These are phyloP conservation scores for Ilyonectria mors-panacis DNA, from an alignment of 2,329 filamentous ascomycete genomes.

Conservation along the genomic window DNA sequence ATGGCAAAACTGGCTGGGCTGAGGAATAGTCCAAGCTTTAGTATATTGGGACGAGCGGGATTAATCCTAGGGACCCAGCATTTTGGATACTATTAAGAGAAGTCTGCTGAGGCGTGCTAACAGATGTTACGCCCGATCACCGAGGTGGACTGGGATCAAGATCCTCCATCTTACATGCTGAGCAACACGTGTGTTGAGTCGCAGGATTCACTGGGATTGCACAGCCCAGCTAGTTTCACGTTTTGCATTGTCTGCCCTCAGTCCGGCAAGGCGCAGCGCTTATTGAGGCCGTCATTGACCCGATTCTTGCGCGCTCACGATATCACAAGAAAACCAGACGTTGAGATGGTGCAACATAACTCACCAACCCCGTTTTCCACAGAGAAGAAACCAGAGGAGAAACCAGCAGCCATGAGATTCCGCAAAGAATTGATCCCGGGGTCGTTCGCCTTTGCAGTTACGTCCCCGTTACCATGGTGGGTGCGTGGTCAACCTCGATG, in stretches of 20 bases:
- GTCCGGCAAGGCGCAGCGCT: no score
- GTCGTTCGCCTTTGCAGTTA: constrained; percentile 15
- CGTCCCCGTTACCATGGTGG: constrained; percentile 14
- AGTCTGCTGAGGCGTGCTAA: not conserved
- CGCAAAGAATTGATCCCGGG: not conserved
- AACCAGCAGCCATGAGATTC: not conserved
- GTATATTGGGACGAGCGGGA: no score
- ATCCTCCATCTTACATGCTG: not conserved
- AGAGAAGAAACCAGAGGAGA: not conserved
- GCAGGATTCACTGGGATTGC: not conserved
- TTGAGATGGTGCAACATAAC: no score
- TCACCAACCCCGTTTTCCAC: no score
- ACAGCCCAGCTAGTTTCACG: not conserved
- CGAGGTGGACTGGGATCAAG: not conserved
- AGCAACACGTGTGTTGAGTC: no score
- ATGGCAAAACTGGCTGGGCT: constrained; percentile 28
- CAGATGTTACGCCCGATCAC: not conserved
- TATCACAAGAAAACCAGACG: no score
- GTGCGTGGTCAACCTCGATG: constrained; percentile 15
- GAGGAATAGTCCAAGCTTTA: constrained; percentile 1
- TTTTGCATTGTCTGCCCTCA: no score
- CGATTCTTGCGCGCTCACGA: no score
- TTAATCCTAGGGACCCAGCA: no score
- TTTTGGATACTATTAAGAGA: not conserved
- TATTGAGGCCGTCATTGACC: no score